Conservation (phyloP, 2,329 filamentous ascomycete genomes). For the Cladophialophora carrionii region DNA sequence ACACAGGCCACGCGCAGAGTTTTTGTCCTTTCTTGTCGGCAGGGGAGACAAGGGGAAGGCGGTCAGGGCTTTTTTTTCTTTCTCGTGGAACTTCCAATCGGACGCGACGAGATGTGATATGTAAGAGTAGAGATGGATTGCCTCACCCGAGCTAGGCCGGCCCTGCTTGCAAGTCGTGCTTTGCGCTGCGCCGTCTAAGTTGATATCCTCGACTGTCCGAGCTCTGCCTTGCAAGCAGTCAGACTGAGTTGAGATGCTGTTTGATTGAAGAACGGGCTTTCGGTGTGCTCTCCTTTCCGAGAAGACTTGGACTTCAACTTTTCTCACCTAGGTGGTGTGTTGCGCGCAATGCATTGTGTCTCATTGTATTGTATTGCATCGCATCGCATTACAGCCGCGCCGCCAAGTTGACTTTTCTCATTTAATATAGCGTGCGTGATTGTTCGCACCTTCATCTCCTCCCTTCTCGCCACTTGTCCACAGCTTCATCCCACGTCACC, state of each 20-base stretch:
- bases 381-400: no score
- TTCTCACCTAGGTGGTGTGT: no score
- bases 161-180: no score
- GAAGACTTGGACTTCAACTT: not conserved
- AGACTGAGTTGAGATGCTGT: no score
- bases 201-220: not conserved
- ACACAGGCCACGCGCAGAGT: not conserved
- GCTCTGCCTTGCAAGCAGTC: no score
- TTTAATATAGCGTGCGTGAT: not conserved
- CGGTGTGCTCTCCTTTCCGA: not conserved
- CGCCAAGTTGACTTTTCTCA: not conserved
- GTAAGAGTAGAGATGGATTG: not conserved
- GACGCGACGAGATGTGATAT: not conserved
- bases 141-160: not conserved
- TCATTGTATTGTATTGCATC: not conserved
- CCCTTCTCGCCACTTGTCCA: constrained; percentile 27
- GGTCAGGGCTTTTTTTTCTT: not conserved
- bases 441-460: not conserved
- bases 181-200: not conserved
- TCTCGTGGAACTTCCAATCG: not conserved
- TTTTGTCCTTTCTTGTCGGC: not conserved
- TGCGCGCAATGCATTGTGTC: no score
- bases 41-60: no score
- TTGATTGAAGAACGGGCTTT: no score
- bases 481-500: constrained; percentile 22